phyloP scores from a whole-genome alignment of 495 filamentous ascomycete species.

The Corynascus novoguineensis region DNA sequence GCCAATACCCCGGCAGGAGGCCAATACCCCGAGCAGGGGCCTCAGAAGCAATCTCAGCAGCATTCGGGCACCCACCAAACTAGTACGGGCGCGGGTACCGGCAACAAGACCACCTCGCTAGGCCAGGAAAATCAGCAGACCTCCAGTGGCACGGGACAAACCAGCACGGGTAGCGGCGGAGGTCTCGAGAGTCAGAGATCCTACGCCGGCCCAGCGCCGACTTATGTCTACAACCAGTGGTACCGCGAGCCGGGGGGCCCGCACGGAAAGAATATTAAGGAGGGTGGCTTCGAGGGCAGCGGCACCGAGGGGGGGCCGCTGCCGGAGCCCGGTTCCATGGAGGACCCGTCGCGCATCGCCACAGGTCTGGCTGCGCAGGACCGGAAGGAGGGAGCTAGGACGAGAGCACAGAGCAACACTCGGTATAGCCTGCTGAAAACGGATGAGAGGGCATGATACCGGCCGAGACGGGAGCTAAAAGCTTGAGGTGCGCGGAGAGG shows the following conservation, averaged over 20 bases:
- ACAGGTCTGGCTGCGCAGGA: conserved; percentile 15
- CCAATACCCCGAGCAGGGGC: conserved; percentile 17
- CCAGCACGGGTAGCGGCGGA: background rate
- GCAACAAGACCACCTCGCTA: background rate
- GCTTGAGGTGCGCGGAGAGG: background rate
- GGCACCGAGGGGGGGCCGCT: conserved; percentile 27
- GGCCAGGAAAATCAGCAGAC: conserved; percentile 9
- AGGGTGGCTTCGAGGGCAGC: conserved; percentile 32
- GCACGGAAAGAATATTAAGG: conserved; percentile 39
- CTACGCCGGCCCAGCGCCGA: conserved; percentile 26
- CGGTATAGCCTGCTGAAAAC: conserved; percentile 22
- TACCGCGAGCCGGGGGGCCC: conserved; percentile 22
- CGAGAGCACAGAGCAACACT: conserved; percentile 9
- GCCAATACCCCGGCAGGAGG: conserved; percentile 23
- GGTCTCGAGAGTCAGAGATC: background rate
- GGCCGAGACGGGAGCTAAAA: too few species aligned
- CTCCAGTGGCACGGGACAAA: background rate
- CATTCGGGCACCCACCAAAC: conserved; percentile 9
- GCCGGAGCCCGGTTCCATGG: conserved; percentile 35
- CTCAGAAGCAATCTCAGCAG: conserved; percentile 2
- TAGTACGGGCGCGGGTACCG: background rate
- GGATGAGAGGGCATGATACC: conserved; percentile 16
- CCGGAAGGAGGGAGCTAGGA: conserved; percentile 2
- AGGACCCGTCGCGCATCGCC: conserved; percentile 33
- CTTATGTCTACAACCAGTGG: conserved; percentile 27